Base-by-base conservation (phyloP, 805 yeast species). In the Cyberlindnera maritima region DNA sequence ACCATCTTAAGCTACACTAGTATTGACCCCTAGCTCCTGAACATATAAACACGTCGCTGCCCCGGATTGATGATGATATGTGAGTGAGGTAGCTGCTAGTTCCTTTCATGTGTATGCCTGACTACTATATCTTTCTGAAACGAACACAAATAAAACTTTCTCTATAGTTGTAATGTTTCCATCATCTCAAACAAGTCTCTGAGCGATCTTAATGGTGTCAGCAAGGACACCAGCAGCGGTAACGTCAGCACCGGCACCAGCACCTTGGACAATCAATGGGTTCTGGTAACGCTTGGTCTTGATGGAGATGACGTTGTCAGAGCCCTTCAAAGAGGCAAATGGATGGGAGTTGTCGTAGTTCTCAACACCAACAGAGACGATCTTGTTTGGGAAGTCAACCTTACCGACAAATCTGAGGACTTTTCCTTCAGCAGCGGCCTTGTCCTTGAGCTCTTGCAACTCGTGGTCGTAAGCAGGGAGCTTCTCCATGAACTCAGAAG, bases 191-290 rank as follows among this genome's bases (percentile, higher is more conserved):
- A 55, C 61, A 28, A 88, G 68, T 74, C 96, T 83, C 71, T 91
- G 90, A 37, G 95, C 96, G 58, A 89, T 83, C 75, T 89, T 94
- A 64, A 94, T 78, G 32, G 88, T 83, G 66, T 94, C 99, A 44
- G 95, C 96, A 56, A 94, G 77, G 37, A 94, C 97, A 69, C 99
- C 99, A 59, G 85, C 83, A 49, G 88, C 87, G 28, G 87, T 81
- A 39, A 83, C 88, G 15, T 72, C 86, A 39, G 83, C 83, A 62
- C 95, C 94, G 59, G 96, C 80, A 59, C 96, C 99, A 28, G 99
- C 99, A 70, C 99, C 99, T 76, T 94, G 99, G 60, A 94, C 79
- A 53, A 94, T 85, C 65, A 94, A 76, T 44, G 99, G 99, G 69
- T 88, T 89, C 35, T 85, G 79, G 70, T 94, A 94, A 72, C 99